phyloP scores from a whole-genome alignment of 106 monocot species.

The Dendrobium chrysotoxum region DNA sequence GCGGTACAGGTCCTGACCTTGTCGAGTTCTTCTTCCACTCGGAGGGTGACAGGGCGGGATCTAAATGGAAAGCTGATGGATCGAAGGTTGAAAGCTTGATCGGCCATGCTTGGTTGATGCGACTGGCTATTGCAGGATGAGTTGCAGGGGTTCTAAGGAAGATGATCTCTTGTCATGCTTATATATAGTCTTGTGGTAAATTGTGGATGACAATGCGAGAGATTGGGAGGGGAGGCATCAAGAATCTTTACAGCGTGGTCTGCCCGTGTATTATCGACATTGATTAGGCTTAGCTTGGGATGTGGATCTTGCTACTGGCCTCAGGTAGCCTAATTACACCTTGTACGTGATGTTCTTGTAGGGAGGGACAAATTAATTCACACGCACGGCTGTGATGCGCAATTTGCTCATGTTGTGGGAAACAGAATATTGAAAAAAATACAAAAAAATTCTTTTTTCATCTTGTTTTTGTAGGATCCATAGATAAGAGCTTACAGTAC shows the following conservation, averaged over 20 bases:
- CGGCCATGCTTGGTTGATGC: background rate
- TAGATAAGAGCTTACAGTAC: too few species aligned
- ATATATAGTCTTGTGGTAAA: background rate
- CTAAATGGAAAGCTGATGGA: slow-evolving; percentile 45
- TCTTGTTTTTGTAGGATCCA: too few species aligned
- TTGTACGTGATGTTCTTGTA: too few species aligned
- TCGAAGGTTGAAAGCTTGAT: slow-evolving; percentile 18
- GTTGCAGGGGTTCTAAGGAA: background rate
- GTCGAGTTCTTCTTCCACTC: slow-evolving; percentile 17
- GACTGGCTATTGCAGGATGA: background rate
- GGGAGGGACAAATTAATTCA: background rate
- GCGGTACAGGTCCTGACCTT: slow-evolving; percentile 5
- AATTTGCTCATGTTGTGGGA: background rate
- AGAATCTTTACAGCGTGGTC: slow-evolving; percentile 8
- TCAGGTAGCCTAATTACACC: too few species aligned
- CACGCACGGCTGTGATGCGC: background rate
- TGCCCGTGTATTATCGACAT: background rate
- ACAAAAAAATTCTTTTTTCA: background rate
- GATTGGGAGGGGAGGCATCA: background rate
- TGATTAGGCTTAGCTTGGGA: background rate
- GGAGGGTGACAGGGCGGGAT: slow-evolving; percentile 12
- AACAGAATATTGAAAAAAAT: background rate
- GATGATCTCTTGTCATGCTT: background rate
- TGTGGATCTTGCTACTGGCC: background rate
- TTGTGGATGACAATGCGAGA: background rate